phyloP scores from a whole-genome alignment of 2,329 filamentous ascomycete species.

The Myriangium duriaei region DNA sequence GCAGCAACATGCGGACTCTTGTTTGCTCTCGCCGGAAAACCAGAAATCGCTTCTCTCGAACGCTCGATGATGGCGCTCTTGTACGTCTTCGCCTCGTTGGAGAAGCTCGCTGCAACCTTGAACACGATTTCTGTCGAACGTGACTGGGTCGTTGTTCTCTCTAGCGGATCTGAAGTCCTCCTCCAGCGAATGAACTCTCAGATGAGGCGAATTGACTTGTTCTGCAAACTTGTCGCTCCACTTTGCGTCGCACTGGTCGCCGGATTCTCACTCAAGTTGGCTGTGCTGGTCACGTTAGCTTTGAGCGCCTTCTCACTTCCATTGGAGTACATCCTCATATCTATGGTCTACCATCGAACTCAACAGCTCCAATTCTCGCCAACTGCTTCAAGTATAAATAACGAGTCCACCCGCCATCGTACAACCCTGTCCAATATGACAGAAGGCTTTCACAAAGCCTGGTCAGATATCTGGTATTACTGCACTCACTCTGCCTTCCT shows the following conservation, averaged over 20 bases:
- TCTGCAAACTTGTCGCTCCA: slow-evolving; percentile 45
- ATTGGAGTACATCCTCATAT: slow-evolving; percentile 43
- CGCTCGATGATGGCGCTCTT: slow-evolving; percentile 21
- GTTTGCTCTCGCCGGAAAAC: not conserved
- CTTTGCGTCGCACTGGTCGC: slow-evolving; percentile 39
- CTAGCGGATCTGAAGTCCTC: slow-evolving; percentile 26
- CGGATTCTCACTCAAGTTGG: slow-evolving; percentile 33
- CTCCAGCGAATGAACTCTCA: slow-evolving; percentile 36
- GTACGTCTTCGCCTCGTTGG: slow-evolving; percentile 50
- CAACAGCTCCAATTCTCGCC: slow-evolving; percentile 4
- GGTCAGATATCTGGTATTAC: slow-evolving; percentile 32
- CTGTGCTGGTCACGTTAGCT: slow-evolving; percentile 37
- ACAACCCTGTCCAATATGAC: slow-evolving; percentile 4
- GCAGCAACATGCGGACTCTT: not conserved
- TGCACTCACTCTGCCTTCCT: slow-evolving; percentile 43
- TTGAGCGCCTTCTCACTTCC: slow-evolving; percentile 38
- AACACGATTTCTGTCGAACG: slow-evolving; percentile 58
- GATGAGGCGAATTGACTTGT: slow-evolving; percentile 48
- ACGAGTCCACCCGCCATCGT: not conserved
- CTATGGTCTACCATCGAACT: slow-evolving; percentile 12
- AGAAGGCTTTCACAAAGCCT: slow-evolving; percentile 14
- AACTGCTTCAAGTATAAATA: not conserved
- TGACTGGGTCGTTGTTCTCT: slow-evolving; percentile 52
- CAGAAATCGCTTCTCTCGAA: not conserved
- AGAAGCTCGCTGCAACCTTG: slow-evolving; percentile 53